Conservation (phyloP, 1,284 basidiomycete genomes). For the Inonotus hispidus region DNA sequence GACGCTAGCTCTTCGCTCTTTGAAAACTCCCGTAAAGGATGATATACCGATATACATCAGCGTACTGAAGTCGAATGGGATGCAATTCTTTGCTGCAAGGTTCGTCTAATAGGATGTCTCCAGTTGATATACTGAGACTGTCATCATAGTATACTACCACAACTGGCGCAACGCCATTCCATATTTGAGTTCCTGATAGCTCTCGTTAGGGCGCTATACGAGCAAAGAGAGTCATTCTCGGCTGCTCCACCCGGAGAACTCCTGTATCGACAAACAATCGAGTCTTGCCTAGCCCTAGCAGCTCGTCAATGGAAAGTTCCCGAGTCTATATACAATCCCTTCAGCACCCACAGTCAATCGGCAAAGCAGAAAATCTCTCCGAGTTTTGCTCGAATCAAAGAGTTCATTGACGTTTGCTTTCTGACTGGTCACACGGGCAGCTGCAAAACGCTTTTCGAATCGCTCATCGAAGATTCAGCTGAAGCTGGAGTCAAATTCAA, state of each 20-base stretch:
- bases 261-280: neutral
- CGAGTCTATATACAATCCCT: neutral
- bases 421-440: neutral
- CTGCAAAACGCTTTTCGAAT: neutral
- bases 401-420: neutral
- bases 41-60: neutral
- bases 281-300: neutral
- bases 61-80: slow-evolving; percentile 5
- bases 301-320: neutral
- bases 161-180: neutral
- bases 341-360: neutral
- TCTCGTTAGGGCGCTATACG: neutral
- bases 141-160: slow-evolving; percentile 1
- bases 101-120: neutral
- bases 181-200: neutral
- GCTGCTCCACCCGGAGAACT: neutral
- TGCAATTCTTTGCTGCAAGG: slow-evolving; percentile 2
- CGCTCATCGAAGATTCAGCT: neutral
- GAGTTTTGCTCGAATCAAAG: neutral
- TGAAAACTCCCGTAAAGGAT: neutral
- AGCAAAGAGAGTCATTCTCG: neutral
- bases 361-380: neutral
- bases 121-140: neutral
- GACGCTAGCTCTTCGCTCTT: neutral
- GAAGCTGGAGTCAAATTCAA: neutral